Evolutionary conservation across 202 grass and related monocot genomes (phyloP).

Genomic region (Hordeum pubiflorum): DNA sequence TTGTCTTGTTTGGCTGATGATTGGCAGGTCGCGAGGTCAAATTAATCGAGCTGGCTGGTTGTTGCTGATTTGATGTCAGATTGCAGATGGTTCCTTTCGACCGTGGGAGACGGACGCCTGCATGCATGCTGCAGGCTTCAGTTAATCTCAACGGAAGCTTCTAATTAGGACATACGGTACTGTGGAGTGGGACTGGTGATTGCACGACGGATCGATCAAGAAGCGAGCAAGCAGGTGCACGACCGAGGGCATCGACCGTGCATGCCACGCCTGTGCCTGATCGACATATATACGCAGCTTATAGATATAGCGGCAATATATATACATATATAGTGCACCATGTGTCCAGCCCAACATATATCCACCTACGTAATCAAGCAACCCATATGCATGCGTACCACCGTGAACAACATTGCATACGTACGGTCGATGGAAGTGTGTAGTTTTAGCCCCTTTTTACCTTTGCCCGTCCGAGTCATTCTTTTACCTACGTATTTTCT

Average conservation of each 20-base stretch:
- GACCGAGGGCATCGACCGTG: neutral
- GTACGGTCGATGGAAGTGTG: neutral
- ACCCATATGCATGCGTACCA: neutral
- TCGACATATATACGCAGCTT: neutral
- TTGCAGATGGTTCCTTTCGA: no score
- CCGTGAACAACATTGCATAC: neutral
- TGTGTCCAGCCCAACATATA: neutral
- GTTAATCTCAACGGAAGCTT: neutral
- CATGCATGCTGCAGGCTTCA: neutral
- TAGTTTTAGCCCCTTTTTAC: neutral
- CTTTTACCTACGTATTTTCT: neutral
- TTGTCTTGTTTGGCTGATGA: neutral
- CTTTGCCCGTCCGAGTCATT: neutral
- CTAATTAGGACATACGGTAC: neutral
- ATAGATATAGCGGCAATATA: neutral
- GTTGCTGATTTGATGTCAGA: neutral
- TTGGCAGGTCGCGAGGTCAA: slow-evolving; percentile 32
- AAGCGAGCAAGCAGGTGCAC: neutral
- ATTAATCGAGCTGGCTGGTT: neutral
- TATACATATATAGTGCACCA: neutral
- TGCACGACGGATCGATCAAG: neutral
- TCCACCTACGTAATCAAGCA: neutral
- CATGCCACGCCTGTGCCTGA: neutral
- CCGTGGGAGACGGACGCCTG: neutral
- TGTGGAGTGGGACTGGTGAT: neutral